These are phyloP conservation scores for Penicillium decumbens DNA, from an alignment of 2,329 filamentous ascomycete genomes.

Conservation along the genomic window DNA sequence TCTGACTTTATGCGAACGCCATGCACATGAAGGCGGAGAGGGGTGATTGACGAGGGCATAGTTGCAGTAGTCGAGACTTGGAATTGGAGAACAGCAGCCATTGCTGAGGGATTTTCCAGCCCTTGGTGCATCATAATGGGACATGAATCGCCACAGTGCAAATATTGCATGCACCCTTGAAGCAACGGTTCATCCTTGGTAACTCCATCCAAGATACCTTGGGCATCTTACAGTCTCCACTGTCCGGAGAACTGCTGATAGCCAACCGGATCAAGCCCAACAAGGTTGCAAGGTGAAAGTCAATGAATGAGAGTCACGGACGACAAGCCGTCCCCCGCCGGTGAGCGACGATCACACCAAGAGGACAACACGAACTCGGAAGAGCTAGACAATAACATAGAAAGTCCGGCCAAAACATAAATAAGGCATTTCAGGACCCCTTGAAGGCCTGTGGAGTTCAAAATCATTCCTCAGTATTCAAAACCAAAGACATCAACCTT, in stretches of 20 bases:
- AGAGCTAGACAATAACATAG: conserved; percentile 23
- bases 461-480: conserved; percentile 32
- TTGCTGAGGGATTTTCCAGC: conserved; percentile 37
- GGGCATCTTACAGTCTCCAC: conserved; percentile 36
- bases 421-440: conserved; percentile 33
- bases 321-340: conserved; percentile 32
- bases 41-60: conserved; percentile 25
- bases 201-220: conserved; percentile 30
- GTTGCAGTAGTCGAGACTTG: conserved; percentile 29
- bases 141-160: conserved; percentile 36
- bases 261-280: conserved; percentile 32
- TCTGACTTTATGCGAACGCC: conserved; percentile 28
- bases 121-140: conserved; percentile 27
- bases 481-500: conserved; percentile 14
- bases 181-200: conserved; percentile 33
- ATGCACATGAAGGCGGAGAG: conserved; percentile 31
- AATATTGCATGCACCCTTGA: conserved; percentile 37
- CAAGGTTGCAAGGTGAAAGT: conserved; percentile 27
- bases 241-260: conserved; percentile 26
- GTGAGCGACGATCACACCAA: conserved; percentile 32
- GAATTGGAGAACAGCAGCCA: conserved; percentile 20
- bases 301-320: conserved; percentile 29
- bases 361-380: conserved; percentile 22
- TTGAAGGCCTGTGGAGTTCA: conserved; percentile 21
- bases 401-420: conserved; percentile 38